Conservation (phyloP, 441 rosid genomes). For the Pelargonium citronellum region DNA sequence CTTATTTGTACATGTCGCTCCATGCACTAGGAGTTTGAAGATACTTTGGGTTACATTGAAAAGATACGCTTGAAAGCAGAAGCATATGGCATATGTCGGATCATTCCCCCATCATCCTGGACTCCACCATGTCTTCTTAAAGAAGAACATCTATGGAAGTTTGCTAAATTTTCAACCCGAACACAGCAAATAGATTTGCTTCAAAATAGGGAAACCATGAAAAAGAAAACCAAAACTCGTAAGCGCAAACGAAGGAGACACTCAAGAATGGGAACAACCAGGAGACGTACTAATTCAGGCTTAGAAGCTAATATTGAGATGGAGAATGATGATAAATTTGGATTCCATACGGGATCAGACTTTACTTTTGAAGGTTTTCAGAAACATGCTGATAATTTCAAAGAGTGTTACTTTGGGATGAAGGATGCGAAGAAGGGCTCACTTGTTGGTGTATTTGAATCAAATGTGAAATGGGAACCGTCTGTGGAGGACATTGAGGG, state of each 20-base stretch:
- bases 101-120: constrained; percentile 97
- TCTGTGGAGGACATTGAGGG: constrained; percentile 77
- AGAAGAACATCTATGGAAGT: constrained; percentile 70
- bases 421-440: constrained; percentile 29
- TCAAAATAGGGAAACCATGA: constrained; percentile 82
- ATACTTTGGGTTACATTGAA: constrained; percentile 77
- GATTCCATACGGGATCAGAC: constrained; percentile 94
- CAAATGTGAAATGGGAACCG: constrained; percentile 36
- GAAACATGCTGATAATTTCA: constrained; percentile 84
- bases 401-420: constrained; percentile 65
- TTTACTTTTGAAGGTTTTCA: constrained; percentile 70
- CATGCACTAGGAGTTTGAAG: constrained; percentile 75
- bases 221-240: constrained; percentile 45
- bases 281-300: constrained; percentile 32
- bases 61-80: constrained; percentile 80
- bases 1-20: not conserved
- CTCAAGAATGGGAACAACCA: constrained; percentile 51
- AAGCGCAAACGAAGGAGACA: constrained; percentile 72
- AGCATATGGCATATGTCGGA: constrained; percentile 92
- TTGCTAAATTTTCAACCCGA: constrained; percentile 73
- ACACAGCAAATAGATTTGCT: constrained; percentile 95
- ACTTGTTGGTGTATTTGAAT: constrained; percentile 27
- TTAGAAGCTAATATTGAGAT: constrained; percentile 29
- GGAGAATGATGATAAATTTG: constrained; percentile 63
- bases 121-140: constrained; percentile 88